Evolutionary conservation across 345 rosid species (phyloP).

Genomic region (Geranium rotundifolium): DNA sequence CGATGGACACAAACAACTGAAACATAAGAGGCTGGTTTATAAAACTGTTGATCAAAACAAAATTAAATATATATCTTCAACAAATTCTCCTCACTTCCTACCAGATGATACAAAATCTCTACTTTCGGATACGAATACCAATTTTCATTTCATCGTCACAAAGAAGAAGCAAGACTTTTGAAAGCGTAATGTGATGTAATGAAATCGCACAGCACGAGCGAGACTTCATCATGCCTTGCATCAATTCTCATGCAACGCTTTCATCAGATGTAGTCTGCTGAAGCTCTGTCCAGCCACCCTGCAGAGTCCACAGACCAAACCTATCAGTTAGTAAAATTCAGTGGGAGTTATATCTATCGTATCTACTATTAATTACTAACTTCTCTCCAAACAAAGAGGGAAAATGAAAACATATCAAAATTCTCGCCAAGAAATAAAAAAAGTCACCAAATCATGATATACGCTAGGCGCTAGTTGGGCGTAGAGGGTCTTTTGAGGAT

Average conservation of each 20-base stretch:
- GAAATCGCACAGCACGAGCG: not conserved
- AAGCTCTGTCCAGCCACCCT: slow-evolving; percentile 97
- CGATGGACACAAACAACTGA: too few relatives aligned
- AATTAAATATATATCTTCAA: too few relatives aligned
- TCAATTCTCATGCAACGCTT: slow-evolving; percentile 77
- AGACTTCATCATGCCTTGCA: not conserved
- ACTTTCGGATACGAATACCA: not conserved
- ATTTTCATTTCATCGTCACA: too few relatives aligned
- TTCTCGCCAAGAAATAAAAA: too few relatives aligned
- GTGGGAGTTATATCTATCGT: not conserved
- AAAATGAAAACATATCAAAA: too few relatives aligned
- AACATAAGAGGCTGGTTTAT: too few relatives aligned
- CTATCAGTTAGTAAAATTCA: not conserved
- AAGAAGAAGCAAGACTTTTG: not conserved
- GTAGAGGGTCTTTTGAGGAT: too few relatives aligned
- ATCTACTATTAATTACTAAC: not conserved
- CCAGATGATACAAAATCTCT: not conserved
- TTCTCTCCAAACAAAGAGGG: not conserved
- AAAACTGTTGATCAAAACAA: too few relatives aligned
- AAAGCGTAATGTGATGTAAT: not conserved
- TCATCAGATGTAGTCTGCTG: slow-evolving; percentile 66
- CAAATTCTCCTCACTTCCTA: not conserved
- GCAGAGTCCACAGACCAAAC: slow-evolving; percentile 11
- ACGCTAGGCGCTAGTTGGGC: too few relatives aligned
- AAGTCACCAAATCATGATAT: too few relatives aligned